Conservation (phyloP, 2,329 filamentous ascomycete genomes). For the Fusarium circinatum region DNA sequence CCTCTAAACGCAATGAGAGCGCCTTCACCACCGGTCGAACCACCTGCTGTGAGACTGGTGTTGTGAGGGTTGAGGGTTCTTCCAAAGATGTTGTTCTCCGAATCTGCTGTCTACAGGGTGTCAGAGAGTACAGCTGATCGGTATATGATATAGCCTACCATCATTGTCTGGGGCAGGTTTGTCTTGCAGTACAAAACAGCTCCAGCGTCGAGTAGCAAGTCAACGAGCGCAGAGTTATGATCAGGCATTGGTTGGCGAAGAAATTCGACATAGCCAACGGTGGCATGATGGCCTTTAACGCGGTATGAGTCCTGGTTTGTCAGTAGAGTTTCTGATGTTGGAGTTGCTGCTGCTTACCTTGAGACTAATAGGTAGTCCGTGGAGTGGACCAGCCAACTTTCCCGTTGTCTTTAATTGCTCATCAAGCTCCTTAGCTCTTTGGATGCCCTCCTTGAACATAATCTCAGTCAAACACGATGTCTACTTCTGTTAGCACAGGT, state of each 20-base stretch:
- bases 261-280: slow-evolving; percentile 42
- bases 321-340: rapidly evolving
- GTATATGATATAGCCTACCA: slow-evolving; percentile 49
- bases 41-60: slow-evolving; percentile 48
- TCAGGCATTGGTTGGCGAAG: slow-evolving; percentile 33
- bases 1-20: slow-evolving; percentile 38
- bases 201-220: slow-evolving; percentile 41
- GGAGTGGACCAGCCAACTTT: slow-evolving; percentile 32
- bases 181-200: slow-evolving; percentile 55
- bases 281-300: slow-evolving; percentile 38
- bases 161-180: slow-evolving; percentile 70
- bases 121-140: rapidly evolving
- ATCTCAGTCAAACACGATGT: slow-evolving; percentile 38
- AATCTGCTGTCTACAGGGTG: slow-evolving; percentile 37
- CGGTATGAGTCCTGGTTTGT: slow-evolving; percentile 39
- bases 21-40: slow-evolving; percentile 42
- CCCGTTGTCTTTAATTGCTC: slow-evolving; percentile 35
- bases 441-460: slow-evolving; percentile 30
- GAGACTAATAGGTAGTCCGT: slow-evolving; percentile 39
- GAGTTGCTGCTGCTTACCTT: slow-evolving; percentile 4
- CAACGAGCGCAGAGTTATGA: slow-evolving; percentile 37
- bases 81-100: slow-evolving; percentile 53
- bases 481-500: background rate
- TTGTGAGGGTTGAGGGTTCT: slow-evolving; percentile 44
- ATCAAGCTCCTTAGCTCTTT: slow-evolving; percentile 26